Evolutionary conservation across 2,329 filamentous ascomycete species (phyloP).

Genomic region (Rutstroemia sp.): DNA sequence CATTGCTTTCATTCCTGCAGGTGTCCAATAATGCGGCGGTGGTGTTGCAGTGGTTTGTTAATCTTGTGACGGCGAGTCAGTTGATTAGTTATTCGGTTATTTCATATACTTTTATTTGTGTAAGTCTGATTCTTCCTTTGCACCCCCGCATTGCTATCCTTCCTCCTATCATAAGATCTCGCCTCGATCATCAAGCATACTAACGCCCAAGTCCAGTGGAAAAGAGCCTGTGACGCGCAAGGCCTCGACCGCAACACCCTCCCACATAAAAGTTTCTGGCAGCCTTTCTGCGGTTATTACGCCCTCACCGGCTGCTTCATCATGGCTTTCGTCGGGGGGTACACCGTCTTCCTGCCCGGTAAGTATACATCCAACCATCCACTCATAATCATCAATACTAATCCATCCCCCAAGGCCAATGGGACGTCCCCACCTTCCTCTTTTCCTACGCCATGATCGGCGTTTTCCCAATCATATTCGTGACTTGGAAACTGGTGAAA

Average conservation of each 20-base stretch:
- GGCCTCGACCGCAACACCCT: constrained; percentile 33
- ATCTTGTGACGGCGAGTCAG: constrained; percentile 45
- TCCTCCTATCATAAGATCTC: too few species aligned
- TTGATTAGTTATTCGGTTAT: constrained; percentile 47
- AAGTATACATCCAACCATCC: background rate
- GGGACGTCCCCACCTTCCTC: constrained; percentile 53
- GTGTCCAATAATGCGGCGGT: constrained; percentile 47
- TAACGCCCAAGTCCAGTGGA: constrained; percentile 37
- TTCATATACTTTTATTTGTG: constrained; percentile 44
- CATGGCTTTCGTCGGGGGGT: constrained; percentile 56
- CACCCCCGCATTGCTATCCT: too few species aligned
- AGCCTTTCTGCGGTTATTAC: constrained; percentile 50
- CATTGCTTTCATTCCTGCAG: constrained; percentile 54
- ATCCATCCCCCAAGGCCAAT: constrained; percentile 29
- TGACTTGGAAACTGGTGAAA: constrained; percentile 54
- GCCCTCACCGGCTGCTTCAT: constrained; percentile 44
- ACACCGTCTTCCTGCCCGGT: constrained; percentile 50
- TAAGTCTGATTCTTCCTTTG: background rate
- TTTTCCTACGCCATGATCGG: constrained; percentile 54
- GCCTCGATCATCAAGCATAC: background rate
- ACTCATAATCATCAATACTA: background rate
- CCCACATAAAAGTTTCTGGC: constrained; percentile 47
- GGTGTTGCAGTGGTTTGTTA: constrained; percentile 56
- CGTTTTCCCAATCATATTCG: constrained; percentile 50
- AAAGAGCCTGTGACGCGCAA: constrained; percentile 40